Percentiles rank a stretch among this genome's conserved stretches.
Evolutionary conservation across 345 rosid species (phyloP).

Genomic region (Cardamine occulta): DNA sequence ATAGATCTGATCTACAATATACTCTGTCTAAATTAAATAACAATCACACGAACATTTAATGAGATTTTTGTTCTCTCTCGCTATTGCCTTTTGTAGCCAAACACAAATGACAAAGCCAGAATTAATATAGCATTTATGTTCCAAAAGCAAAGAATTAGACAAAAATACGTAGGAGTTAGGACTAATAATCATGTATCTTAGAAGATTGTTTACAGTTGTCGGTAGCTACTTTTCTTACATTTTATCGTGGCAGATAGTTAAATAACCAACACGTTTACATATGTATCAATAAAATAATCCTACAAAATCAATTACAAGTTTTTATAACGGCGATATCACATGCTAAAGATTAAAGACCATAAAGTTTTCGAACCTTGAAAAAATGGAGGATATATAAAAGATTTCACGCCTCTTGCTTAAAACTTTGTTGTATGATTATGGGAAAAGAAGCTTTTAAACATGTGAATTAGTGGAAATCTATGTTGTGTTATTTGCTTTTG

Average conservation of each 20-base stretch:
- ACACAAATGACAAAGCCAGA: neutral
- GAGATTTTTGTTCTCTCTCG: neutral
- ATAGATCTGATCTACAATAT: neutral
- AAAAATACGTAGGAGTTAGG: neutral
- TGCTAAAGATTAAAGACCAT: neutral
- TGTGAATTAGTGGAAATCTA: constrained; percentile 1
- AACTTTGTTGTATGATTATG: neutral
- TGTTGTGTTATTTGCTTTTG: neutral
- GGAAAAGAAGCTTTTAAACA: neutral
- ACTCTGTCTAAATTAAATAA: neutral
- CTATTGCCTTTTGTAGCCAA: neutral
- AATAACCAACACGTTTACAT: neutral
- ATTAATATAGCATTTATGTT: neutral
- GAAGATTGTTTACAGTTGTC: neutral
- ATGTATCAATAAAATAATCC: neutral
- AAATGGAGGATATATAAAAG: neutral
- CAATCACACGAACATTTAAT: constrained; percentile 23
- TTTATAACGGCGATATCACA: neutral
- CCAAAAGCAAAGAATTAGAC: neutral
- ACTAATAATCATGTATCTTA: neutral
- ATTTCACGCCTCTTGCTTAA: neutral
- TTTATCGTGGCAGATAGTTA: neutral
- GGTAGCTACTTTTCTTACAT: neutral
- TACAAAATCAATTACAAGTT: neutral
- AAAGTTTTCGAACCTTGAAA: neutral